Evolutionary conservation across 179 eudicot genomes (phyloP), one percentile per base, ranked within the genome.

Genomic region (Corrigiola litoralis): DNA sequence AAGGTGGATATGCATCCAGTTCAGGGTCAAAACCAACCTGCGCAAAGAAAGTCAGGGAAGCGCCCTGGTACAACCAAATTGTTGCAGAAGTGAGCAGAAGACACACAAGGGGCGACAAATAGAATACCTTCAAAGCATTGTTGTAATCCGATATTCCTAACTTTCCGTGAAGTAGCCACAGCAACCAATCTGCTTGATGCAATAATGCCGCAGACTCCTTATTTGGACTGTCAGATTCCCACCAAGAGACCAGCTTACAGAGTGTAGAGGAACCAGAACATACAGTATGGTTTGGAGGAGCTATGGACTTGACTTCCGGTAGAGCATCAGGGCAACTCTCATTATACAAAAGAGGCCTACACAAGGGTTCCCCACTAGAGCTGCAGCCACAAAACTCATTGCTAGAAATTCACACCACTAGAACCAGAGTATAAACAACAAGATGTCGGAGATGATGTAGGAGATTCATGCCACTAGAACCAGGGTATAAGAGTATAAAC

Each of bases 1-100:
- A 95, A 34, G 79, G 51, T 28, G 99, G 99, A 75, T 91, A 95
- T 5, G 86, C 74, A 31, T 95, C 99, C 51, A 70, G 71, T 68
- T 84, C 97, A 41, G 96, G 99, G 70, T 95, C 99, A 79, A 79
- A 95, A 40, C 99, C 99, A 70, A 95, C 92, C 99, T 95, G 66
- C 45, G 20, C 33, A 59, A 14, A 23, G 41, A 38, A 60, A 1
- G 7, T 38, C 58, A 18, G 16, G 32, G 28, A 17, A 46, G 36
- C 0, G 11, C 46, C 11, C 10, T 36, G 61, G 37, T 44, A 33
- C 7, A 10, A 21, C 17, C 1, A 37, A 52, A n/a, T n/a, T n/a
- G n/a, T n/a, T n/a, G n/a, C n/a, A n/a, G n/a, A n/a, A n/a, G n/a
- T n/a, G n/a, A 61, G 28, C 25, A 65, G 23, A 44, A 21, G 12